Evolutionary conservation across 1,284 basidiomycete genomes (phyloP), one percentile per base, ranked within the genome.

Genomic region (Jaminaea rosea): DNA sequence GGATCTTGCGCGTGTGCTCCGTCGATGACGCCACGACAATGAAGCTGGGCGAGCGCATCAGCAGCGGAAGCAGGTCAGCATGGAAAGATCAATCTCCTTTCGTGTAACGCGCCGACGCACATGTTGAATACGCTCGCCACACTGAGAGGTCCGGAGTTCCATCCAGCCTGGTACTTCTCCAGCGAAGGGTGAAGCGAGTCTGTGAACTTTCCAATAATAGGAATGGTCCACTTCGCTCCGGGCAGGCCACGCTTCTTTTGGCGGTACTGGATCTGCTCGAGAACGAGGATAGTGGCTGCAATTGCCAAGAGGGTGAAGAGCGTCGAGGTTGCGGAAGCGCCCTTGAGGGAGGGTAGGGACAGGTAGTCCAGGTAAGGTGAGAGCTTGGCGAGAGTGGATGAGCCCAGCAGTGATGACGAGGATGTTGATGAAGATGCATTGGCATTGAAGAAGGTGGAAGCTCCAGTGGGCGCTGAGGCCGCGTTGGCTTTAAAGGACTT

Each of bases 91-190:
- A 31, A 31, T 31, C 29, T 31, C 29, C 29, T 31, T 31, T 31
- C 29, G 9, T 8, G 29, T 31, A 23, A 21, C 19, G 31, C 28
- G 5, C 21, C n/a, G 19, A 13, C 64, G 48, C 54, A 66, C 64
- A 69, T 69, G 56, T 69, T 59, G 56, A 73, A 73, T 17, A 73
- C 71, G 54, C 68, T 71, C 13, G 71, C 68, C 8, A 65, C 71
- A 46, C 68, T 71, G 50, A 73, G 63, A 3, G 66, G 64, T n/a
- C 71, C 71, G 21, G 59, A 66, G 55, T 72, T 71, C 71, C 71
- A 73, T 26, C 69, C 69, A 36, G 64, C 52, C 58, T 64, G 58
- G 46, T 73, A 73, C 57, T 73, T 73, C 37, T 71, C 71, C 36
- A 73, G 64, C 32, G 59, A 58, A 3, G 71, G 71, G 49, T 64